Base-by-base conservation (phyloP, 352 stramenopile genomes). In the Pythium apleroticum region DNA sequence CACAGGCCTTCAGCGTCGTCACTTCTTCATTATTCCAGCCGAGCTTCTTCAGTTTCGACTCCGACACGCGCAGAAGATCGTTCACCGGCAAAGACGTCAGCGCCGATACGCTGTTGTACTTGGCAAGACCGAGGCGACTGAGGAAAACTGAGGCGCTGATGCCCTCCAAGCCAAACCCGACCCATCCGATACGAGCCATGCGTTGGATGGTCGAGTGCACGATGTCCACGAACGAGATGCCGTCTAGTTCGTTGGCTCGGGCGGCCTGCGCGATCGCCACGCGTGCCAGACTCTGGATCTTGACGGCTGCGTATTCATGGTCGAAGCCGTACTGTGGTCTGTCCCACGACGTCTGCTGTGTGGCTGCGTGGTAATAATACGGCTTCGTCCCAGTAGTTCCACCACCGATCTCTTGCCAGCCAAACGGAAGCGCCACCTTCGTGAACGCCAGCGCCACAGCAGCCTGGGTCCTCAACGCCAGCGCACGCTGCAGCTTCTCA, bases 161-260 rank as follows among this genome's bases (percentile, higher is more conserved):
- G 15, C 86, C 86, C 62, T 95, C 86, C 20, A 92, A 63, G n/a
- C 80, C 81, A 64, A 84, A 91, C 12, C 86, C 86, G 14, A 91
- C 50, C 81, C 80, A 91, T 65, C 76, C 73, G 2, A 82, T 41
- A n/a, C 48, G 61, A 43, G 50, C 56, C 24, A 66, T 65, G 12
- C 22, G 60, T 33, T 69, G 24, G 1, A 91, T 48, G 0, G 72
- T 53, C 2, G 66, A 52, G 14, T 80, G 73, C 39, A 89, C 66
- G 0, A 53, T 65, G 1, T 73, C 59, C 20, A 85, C 79, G 48
- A 92, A 76, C 17, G 77, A 84, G 9, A 89, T 75, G 9, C 50
- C 28, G 3, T 71, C 41, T 6, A 92, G 55, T 61, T 74, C 20
- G 28, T 35, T 72, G 37, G 43, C 57, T 35, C 52, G 60, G 1